Evolutionary conservation across 257 asterid genomes (phyloP).

Genomic region (Phtheirospermum japonicum): DNA sequence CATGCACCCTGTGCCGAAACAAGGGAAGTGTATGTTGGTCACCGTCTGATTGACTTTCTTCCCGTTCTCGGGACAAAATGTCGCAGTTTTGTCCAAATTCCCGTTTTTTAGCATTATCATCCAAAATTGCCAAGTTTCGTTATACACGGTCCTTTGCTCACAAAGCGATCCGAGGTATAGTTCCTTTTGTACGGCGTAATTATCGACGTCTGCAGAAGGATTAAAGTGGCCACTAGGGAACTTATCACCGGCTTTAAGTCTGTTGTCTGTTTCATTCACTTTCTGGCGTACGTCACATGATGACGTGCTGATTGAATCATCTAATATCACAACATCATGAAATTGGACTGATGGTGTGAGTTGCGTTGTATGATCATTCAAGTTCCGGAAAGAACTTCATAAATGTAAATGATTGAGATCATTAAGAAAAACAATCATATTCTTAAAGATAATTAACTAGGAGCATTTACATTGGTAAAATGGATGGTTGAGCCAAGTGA

Average conservation of each 20-base stretch:
- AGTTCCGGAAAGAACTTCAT: no score
- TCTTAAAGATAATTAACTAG: no score
- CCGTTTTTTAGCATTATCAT: conserved; percentile 85
- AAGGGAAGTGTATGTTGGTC: conserved; percentile 63
- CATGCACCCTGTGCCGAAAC: conserved; percentile 89
- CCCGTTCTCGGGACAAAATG: conserved; percentile 81
- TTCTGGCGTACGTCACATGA: conserved; percentile 48
- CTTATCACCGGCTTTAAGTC: conserved; percentile 52
- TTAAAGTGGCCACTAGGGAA: conserved; percentile 43
- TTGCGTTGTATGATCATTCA: no score
- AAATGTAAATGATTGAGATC: no score
- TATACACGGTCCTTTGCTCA: conserved; percentile 37
- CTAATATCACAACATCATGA: no score
- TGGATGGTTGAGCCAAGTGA: no score
- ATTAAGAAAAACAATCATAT: no score
- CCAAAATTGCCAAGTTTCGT: conserved; percentile 67
- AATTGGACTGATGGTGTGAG: no score
- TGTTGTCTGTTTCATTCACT: conserved; percentile 66
- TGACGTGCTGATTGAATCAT: conserved; percentile 26
- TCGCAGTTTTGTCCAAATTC: conserved; percentile 69
- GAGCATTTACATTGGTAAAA: no score
- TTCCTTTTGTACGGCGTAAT: conserved; percentile 71
- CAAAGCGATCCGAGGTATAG: conserved; percentile 69
- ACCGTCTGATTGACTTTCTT: conserved; percentile 55
- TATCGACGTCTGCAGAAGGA: conserved; percentile 54